Conservation (phyloP, 306 rosid genomes). For the Pueraria montana region DNA sequence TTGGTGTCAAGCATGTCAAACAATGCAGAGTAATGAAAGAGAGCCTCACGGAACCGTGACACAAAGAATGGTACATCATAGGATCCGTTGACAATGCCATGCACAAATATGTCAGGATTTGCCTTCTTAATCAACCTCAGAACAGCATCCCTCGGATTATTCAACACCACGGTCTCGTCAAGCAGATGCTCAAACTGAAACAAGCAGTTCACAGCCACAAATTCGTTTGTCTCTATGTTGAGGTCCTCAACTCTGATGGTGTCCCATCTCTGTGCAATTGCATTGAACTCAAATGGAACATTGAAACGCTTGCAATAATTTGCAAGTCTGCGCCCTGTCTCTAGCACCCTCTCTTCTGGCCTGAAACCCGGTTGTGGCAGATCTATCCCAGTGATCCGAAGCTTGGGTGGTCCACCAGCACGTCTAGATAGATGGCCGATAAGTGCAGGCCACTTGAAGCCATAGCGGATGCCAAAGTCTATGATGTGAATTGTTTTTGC, state of each 20-base stretch:
- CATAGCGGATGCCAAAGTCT: constrained; percentile 76
- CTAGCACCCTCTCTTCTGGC: constrained; percentile 62
- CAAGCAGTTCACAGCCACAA: constrained; percentile 62
- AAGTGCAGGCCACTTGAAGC: constrained; percentile 80
- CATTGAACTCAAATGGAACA: constrained; percentile 70
- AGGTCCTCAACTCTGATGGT: constrained; percentile 66
- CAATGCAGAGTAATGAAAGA: constrained; percentile 66
- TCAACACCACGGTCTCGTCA: constrained; percentile 68
- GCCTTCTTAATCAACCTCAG: constrained; percentile 61
- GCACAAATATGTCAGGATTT: constrained; percentile 67
- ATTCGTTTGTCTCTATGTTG: constrained; percentile 55
- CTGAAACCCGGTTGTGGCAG: constrained; percentile 67
- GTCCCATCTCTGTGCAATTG: constrained; percentile 68
- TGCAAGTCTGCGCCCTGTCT: constrained; percentile 67
- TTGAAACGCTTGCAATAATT: constrained; percentile 69
- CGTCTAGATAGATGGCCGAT: constrained; percentile 57
- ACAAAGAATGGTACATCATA: constrained; percentile 69
- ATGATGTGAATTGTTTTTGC: constrained; percentile 60
- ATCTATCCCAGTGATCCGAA: constrained; percentile 81
- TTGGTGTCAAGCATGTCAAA: constrained; percentile 64
- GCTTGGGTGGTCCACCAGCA: constrained; percentile 67
- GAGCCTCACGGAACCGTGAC: constrained; percentile 75
- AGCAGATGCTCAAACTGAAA: constrained; percentile 57
- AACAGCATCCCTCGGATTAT: constrained; percentile 67
- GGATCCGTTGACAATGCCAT: constrained; percentile 56